Evolutionary conservation across 306 rosid genomes (phyloP), one percentile per base, ranked within the genome.

Genomic region (Vigna trinervia): DNA sequence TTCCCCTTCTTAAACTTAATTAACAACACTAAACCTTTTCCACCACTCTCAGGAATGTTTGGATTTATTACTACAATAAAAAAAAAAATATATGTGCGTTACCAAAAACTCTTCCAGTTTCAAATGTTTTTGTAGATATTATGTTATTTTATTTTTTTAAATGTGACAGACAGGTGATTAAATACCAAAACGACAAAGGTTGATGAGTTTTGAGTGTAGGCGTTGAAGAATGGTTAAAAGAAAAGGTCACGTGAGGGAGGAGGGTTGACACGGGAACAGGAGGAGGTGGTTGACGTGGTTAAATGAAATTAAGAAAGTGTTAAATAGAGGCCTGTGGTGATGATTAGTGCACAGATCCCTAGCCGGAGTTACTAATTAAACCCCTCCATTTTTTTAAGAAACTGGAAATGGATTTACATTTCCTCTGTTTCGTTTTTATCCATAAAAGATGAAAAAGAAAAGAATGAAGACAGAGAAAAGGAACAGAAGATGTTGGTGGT

Each of bases 281-380:
- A 84, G 84, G 20, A 34, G n/a, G 36, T 3, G 15, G 83, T 84
- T 84, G 87, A 86, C 84, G 62, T 6, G 30, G 12, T 56, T 64
- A 77, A 39, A 57, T 70, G 69, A 59, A 81, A 74, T 77, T 56
- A 82, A 69, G 66, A 59, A 50, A 47, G 15, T 6, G 19, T 75
- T 76, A 81, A 85, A 53, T 34, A 66, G 2, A 48, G 46, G 45
- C 8, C 63, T 85, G 77, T 88, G 6, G 54, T 85, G 77, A 89
- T 92, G 92, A 88, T 89, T 85, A 86, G 88, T 20, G 86, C 91
- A 83, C 91, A 77, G 80, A 85, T 90, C 88, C 91, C 93, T 14
- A 83, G 64, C 59, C 5, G 50, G 8, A 66, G 22, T 65, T 64
- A 14, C 73, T 67, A 23, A 41, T 30, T 81, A 14, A 73, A 50